Base-by-base conservation (phyloP, 2,329 filamentous ascomycete genomes). In the Cladosporium halotolerans region DNA sequence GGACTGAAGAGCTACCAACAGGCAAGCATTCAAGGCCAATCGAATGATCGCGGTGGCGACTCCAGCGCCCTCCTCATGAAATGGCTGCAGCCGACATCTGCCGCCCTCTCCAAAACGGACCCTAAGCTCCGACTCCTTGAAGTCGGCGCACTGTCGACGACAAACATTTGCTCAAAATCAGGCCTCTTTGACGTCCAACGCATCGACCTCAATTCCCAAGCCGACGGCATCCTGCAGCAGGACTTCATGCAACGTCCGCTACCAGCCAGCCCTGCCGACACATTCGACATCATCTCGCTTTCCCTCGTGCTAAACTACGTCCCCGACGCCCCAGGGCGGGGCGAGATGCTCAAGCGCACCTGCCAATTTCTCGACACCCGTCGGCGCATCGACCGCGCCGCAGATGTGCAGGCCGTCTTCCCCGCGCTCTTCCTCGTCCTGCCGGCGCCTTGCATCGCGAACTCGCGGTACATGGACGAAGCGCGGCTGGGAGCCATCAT, bases 281-380 rank as follows among this genome's bases (percentile, higher is more conserved):
- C 73, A 0, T 97, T 97, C 67, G 89, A 99, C 67, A 81, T 97
- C 48, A 85, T 99, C 63, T 96, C 90, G 46, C 76, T 99, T 19
- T 96, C 90, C 8, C 75, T 99, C 50, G 93, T 99, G 4, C 77
- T 99, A 58, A 99, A 99, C 70, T 99, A 90, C 66, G 91, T 97
- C 3, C 88, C 92, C 0, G 84, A 91, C 60, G 79, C 89, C 3
- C 72, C 73, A 32, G 80, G 78, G 4, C 80, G 91, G 62, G 93
- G 93, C 2, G 81, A 88, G 54, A 99, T 99, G 93, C 79, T 99
- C 50, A 76, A 80, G 49, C 81, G 88, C 39, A 90, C 86, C 33
- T 76, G 85, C 11, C 72, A 80, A 16, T 96, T 96, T 65, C 73
- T 95, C 42, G 79, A 68, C 14, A 55, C 48, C 38, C 41, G 42